phyloP scores from a whole-genome alignment of 2,329 filamentous ascomycete genomes.

The Trichoderma sp. region DNA sequence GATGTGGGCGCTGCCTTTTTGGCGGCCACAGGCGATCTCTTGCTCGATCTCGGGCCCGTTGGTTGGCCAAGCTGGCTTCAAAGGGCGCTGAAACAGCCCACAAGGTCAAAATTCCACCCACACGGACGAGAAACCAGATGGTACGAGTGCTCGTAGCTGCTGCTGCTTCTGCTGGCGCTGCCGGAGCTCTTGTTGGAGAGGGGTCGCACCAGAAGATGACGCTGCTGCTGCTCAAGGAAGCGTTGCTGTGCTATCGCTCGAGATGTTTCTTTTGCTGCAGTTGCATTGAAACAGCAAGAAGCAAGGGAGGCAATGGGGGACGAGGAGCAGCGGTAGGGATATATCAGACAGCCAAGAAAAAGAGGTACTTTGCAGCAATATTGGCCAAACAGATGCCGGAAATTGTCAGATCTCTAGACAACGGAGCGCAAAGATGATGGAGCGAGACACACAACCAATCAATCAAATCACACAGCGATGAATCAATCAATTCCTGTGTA shows the following conservation, averaged over 20 bases:
- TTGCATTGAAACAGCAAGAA: neutral
- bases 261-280: neutral
- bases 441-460: conserved; percentile 14
- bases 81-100: conserved; percentile 29
- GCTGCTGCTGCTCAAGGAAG: neutral
- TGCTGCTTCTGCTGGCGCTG: neutral
- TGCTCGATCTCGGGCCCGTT: conserved; percentile 18
- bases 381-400: conserved; percentile 15
- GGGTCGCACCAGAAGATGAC: neutral
- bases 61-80: conserved; percentile 13
- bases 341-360: neutral
- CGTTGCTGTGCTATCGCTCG: neutral
- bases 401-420: conserved; percentile 7
- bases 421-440: neutral
- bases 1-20: conserved; percentile 13
- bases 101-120: conserved; percentile 14
- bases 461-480: conserved; percentile 13
- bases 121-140: neutral
- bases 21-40: conserved; percentile 19
- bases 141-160: neutral
- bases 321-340: neutral
- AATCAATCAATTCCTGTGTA: conserved; percentile 16
- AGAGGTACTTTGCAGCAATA: conserved; percentile 7
- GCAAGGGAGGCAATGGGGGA: neutral
- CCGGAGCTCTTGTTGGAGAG: neutral